Evolutionary conservation across 805 yeast genomes (phyloP).

Genomic region (Scheffersomyces spartinae): DNA sequence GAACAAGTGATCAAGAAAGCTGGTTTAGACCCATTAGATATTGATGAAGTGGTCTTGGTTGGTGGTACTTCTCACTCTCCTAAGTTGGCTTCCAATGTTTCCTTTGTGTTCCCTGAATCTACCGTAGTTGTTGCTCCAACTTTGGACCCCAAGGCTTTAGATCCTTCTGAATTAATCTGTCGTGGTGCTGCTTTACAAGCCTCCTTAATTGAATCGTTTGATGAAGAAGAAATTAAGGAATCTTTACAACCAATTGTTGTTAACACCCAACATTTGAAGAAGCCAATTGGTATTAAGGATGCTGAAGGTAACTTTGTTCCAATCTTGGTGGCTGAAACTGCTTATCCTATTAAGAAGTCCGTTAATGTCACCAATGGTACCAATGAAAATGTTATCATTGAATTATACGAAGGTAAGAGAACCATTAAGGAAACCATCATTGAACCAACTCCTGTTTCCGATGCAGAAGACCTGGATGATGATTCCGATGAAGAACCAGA

Average conservation of each 20-base stretch:
- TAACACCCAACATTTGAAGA: constrained; percentile 76
- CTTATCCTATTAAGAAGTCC: constrained; percentile 80
- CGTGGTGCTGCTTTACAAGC: constrained; percentile 98
- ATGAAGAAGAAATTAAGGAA: constrained; percentile 71
- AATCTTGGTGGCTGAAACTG: constrained; percentile 71
- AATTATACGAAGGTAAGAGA: constrained; percentile 78
- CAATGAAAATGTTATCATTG: constrained; percentile 47
- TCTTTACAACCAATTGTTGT: constrained; percentile 74
- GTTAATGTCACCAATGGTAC: constrained; percentile 51
- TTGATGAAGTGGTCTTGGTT: constrained; percentile 82
- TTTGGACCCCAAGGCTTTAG: constrained; percentile 60
- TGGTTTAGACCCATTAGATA: constrained; percentile 69
- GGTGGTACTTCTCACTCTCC: constrained; percentile 95
- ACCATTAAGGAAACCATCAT: constrained; percentile 71
- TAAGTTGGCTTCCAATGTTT: constrained; percentile 69
- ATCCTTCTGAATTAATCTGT: constrained; percentile 83
- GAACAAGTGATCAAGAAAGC: constrained; percentile 72
- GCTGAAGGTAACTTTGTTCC: constrained; percentile 64
- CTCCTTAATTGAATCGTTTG: constrained; percentile 69
- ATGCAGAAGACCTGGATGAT: constrained; percentile 34
- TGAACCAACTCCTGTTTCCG: constrained; percentile 50
- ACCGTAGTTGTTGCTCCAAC: constrained; percentile 70
- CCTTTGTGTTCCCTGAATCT: constrained; percentile 69
- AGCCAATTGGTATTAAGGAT: constrained; percentile 76
- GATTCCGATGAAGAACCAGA: constrained; percentile 82